Base-by-base conservation (phyloP, 345 rosid genomes). In the Viola odorata region DNA sequence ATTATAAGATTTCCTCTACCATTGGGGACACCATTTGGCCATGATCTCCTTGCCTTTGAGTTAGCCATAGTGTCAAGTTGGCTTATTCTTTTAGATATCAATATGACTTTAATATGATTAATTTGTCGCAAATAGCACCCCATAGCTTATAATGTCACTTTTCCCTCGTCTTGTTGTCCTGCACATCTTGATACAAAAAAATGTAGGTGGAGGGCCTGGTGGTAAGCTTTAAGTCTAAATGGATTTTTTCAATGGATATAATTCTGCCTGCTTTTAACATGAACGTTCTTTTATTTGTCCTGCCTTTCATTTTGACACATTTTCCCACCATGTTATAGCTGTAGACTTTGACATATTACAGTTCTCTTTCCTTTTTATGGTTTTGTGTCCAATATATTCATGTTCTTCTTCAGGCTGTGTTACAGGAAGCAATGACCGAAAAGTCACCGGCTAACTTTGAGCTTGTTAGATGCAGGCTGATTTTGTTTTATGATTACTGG, bases 401-500 rank as follows among this genome's bases (percentile, higher is more conserved):
- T 41, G 15, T 50, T 60, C 3, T 66, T 16, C 52, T 64, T 64
- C 81, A 87, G 98, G 89, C 70, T 68, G 71, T 77, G 53, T 75
- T 87, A 6, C 57, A 68, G 15, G 89, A 85, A 77, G 78, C 74
- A 53, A 62, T 68, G 49, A 61, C 53, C 53, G 77, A 69, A 8
- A 64, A 73, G 65, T 39, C 69, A 53, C 17, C 62, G 45, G 79
- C 76, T 15, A 61, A 62, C 61, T 64, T 87, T 37, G 94, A 89
- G 81, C 83, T 92, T 8, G 87, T 87, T 8, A 81, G 73, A 56
- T 92, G 96, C 77, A 81, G 76, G 73, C 77, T 89, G 71, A 92
- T 84, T 48, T 60, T 92, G 78, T 85, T 81, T 67, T 92, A 92
- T 81, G 88, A 80, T 53, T 89, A 89, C 67, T 92, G 96, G 96